Evolutionary conservation across 1,139 yeast species (phyloP), one percentile per base, ranked within the genome.

Genomic region (Suhomyces panamericanus): DNA sequence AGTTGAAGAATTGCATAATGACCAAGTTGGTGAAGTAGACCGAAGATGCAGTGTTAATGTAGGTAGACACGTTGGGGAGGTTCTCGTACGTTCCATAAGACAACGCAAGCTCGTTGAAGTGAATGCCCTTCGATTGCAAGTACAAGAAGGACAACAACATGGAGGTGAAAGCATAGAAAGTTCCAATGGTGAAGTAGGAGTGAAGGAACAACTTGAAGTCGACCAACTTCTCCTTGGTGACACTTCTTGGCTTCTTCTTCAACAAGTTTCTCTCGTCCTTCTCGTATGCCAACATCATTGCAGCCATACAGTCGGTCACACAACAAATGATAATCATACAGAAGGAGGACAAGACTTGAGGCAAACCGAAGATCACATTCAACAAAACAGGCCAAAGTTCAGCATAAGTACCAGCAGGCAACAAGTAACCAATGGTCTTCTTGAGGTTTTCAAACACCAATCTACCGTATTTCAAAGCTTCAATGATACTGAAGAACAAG

Each of bases 351-450:
- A 78, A 60, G 53, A 72, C 66, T 54, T 75, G 80, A 1, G 83
- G 83, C 49, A 74, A 57, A 6, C 83, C 83, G 54, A 74, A 72
- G 27, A 75, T 61, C 12, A 77, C 69, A 50, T 74, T 78, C 48
- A 77, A 55, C 29, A 78, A 53, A 5, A 78, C 77, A 0, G 82
- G 75, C 81, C 81, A 78, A 36, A 78, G 63, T 55, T 78, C 83
- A 32, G 81, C 69, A 58, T 62, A 77, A 17, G 76, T 64, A 36
- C 83, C 83, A 36, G 83, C 83, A 14, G 83, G 82, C 43, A 78
- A 60, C 45, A 78, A 60, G 55, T 78, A 78, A 15, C 73, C 69
- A 44, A 78, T 67, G 1, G 78, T 75, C 56, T 78, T 78, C 50
- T 66, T 72, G 52, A 78, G 63, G 52, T 78, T 78, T 52, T 76